Percentiles rank a stretch among this genome's conserved stretches.
phyloP scores from a whole-genome alignment of 1,139 yeast species.

The Kluyveromyces marxianus region DNA sequence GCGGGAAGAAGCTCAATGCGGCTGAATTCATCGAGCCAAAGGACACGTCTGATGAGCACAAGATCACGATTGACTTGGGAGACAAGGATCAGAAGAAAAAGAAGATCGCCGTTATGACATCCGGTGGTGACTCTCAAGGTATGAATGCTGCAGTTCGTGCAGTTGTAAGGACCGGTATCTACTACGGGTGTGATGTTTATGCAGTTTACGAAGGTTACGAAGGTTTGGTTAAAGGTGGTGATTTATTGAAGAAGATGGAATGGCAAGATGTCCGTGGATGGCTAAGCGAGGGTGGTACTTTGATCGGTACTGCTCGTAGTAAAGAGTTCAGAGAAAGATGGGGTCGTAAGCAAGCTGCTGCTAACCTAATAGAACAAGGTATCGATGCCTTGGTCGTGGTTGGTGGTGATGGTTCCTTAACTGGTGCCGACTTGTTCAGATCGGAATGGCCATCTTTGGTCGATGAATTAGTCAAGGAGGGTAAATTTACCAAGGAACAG shows the following conservation, averaged over 20 bases:
- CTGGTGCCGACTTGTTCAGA: constrained; percentile 77
- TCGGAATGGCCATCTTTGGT: constrained; percentile 73
- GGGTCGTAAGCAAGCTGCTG: constrained; percentile 63
- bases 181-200: constrained; percentile 61
- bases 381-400: constrained; percentile 75
- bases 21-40: constrained; percentile 26
- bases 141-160: constrained; percentile 82
- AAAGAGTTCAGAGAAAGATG: constrained; percentile 58
- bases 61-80: constrained; percentile 15
- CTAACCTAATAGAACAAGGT: constrained; percentile 61
- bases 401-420: constrained; percentile 82
- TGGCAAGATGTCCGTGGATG: constrained; percentile 78
- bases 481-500: constrained; percentile 44
- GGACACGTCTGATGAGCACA: constrained; percentile 3
- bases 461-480: constrained; percentile 46
- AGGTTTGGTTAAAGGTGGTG: constrained; percentile 67
- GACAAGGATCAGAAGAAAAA: constrained; percentile 28
- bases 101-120: constrained; percentile 78
- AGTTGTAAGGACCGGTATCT: constrained; percentile 67
- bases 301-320: constrained; percentile 76
- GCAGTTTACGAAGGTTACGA: constrained; percentile 75
- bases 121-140: constrained; percentile 86
- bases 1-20: constrained; percentile 31
- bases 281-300: constrained; percentile 71
- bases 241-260: constrained; percentile 53